Evolutionary conservation across 164 flowering plant genomes (phyloP), one percentile per base, ranked within the genome.

Genomic region (Vitis riparia): DNA sequence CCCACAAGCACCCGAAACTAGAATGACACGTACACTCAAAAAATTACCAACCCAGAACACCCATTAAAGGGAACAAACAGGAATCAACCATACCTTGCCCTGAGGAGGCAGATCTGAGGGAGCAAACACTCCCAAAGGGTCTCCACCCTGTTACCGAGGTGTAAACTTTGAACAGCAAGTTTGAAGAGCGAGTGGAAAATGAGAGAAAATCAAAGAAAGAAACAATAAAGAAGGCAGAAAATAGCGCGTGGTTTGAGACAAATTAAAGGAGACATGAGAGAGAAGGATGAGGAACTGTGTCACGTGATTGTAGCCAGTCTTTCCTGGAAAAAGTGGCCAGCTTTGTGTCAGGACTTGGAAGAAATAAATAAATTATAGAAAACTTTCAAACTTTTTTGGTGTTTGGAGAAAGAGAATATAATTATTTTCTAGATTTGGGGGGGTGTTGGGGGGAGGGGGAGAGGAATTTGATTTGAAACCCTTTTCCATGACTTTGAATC

Each of bases 281-380:
- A 50, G 59, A 63, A 55, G 62, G 30, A 59, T 59, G 62, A 72
- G 30, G 32, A 29, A 56, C 12, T 44, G 27, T 49, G 65, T 49
- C 80, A 82, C 85, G 85, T 82, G 85, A 77, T 71, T 51, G 59
- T 61, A 63, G 77, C 68, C 77, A 79, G 75, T 50, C 55, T 67
- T 49, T 63, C 7, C 60, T 55, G 69, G 10, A 44, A 55, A 66
- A 32, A 51, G 51, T 13, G 17, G 61, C 59, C 23, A 3, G 16
- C 61, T 37, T 37, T 16, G 48, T 66, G 68, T 66, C 68, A 52
- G 68, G 53, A 51, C 59, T 66, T 32, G 68, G 48, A 66, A 66
- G 68, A 29, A 29, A 37, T 61, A 59, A 59, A 37, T 37, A 6
- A 3, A 37, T 37, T 37, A 37, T 37, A 3, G 7, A 37, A 37